Evolutionary conservation across 192 early-diverging fungal genomes (phyloP), one percentile per base, ranked within the genome.

Genomic region (Chytriomyces sp.): DNA sequence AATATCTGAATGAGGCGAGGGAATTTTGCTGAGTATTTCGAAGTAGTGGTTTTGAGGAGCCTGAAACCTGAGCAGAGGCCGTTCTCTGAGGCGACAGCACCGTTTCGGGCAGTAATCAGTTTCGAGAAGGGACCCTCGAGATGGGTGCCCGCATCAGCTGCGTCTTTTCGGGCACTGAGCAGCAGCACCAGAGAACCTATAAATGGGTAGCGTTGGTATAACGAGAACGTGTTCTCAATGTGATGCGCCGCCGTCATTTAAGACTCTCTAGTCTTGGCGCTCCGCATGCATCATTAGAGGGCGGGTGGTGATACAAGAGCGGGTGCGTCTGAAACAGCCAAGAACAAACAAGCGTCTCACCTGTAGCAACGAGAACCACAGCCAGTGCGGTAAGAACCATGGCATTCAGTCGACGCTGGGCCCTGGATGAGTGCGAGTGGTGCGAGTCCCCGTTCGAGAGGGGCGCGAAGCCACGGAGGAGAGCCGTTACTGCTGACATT

Each of bases 71-170:
- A 77, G 72, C 84, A 85, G 59, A 82, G 24, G 3, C 50, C 60
- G 68, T 85, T 81, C 64, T 85, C 84, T 24, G 81, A 72, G 6
- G 84, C 72, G 3, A 85, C 84, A 20, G 77, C 81, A 23, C 78
- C 84, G n/a, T 26, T 77, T 6, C 60, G 13, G 20, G 76, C 80
- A 6, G 45, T 45, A 48, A 79, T 49, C 3, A 60, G 8, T 5
- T 64, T 65, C 7, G 64, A 53, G 67, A 45, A 59, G 45, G 74
- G 74, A 3, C 71, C 71, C 7, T 35, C 16, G 0, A 62, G 7
- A 6, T 64, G 16, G n/a, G 16, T 20, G 16, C 10, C 43, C 13
- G 9, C 9, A 20, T 73, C 71, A 18, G 10, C 71, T 23, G 18
- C 16, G 61, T 73, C 71, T 28, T 73, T 73, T n/a, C 71, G 53